Evolutionary conservation across 108 stramenopile species (phyloP).

Genomic region (Nitzschia sp.): DNA sequence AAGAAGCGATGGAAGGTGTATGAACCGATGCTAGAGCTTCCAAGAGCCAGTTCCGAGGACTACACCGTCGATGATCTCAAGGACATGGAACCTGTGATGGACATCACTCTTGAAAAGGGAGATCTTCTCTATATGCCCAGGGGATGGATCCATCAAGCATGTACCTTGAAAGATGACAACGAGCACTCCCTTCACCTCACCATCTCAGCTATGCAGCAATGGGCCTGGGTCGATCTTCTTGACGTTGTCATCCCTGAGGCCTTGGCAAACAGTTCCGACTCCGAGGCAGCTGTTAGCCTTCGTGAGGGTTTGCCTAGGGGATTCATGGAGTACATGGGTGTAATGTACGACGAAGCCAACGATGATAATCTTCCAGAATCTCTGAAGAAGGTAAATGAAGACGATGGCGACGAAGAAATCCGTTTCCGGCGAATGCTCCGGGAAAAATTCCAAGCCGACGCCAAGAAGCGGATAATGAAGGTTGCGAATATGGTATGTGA

Average conservation of each 20-base stretch:
- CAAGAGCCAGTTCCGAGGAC: slow-evolving; percentile 70
- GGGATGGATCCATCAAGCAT: slow-evolving; percentile 97
- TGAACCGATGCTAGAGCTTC: slow-evolving; percentile 61
- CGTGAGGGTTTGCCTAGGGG: slow-evolving; percentile 85
- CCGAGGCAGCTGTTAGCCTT: slow-evolving; percentile 55
- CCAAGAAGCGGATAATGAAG: slow-evolving; percentile 78
- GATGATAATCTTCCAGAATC: slow-evolving; percentile 63
- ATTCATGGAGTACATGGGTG: slow-evolving; percentile 92
- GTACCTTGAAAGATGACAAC: slow-evolving; percentile 48
- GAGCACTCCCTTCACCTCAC: slow-evolving; percentile 93
- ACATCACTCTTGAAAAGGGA: slow-evolving; percentile 82
- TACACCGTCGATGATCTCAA: slow-evolving; percentile 70
- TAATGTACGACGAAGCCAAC: slow-evolving; percentile 64
- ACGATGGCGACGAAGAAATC: slow-evolving; percentile 32
- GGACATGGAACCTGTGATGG: slow-evolving; percentile 59
- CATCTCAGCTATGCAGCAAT: slow-evolving; percentile 89
- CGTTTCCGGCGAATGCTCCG: slow-evolving; percentile 30
- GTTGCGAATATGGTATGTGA: slow-evolving; percentile 58
- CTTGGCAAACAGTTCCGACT: slow-evolving; percentile 61
- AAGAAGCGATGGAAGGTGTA: slow-evolving; percentile 93
- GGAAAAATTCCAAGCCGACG: slow-evolving; percentile 63
- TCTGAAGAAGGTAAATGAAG: slow-evolving; percentile 49
- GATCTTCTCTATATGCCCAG: slow-evolving; percentile 93
- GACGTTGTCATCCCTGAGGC: slow-evolving; percentile 89
- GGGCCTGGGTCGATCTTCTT: slow-evolving; percentile 91